Conservation (phyloP, 2,329 filamentous ascomycete genomes). For the Acrocalymma vagum region DNA sequence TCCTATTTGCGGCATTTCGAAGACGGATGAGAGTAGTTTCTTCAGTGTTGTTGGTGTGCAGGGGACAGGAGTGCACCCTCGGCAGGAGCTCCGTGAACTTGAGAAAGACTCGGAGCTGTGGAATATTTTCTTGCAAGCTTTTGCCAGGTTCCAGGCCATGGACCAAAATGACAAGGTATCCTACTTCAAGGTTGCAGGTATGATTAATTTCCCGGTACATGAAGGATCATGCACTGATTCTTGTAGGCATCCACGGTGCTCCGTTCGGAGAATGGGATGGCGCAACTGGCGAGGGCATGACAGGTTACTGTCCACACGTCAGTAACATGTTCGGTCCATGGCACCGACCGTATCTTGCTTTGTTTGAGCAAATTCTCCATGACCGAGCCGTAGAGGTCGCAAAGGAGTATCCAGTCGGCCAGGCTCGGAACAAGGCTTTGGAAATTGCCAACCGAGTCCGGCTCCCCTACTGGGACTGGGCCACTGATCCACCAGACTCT, state of each 20-base stretch:
- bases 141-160: constrained; percentile 41
- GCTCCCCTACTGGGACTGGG: constrained; percentile 48
- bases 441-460: constrained; percentile 33
- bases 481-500: constrained; percentile 27
- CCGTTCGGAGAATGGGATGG: constrained; percentile 38
- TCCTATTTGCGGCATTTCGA: constrained; percentile 27
- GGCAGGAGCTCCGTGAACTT: constrained; percentile 38
- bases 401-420: constrained; percentile 34
- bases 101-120: constrained; percentile 39
- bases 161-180: constrained; percentile 39
- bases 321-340: constrained; percentile 41
- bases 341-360: constrained; percentile 43
- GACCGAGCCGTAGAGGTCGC: constrained; percentile 37
- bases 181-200: constrained; percentile 43
- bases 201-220: neutral
- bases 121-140: constrained; percentile 42
- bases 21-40: constrained; percentile 30
- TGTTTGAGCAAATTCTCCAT: constrained; percentile 44
- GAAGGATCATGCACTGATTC: constrained; percentile 1
- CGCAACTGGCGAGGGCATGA: constrained; percentile 28
- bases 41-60: constrained; percentile 44
- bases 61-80: constrained; percentile 35
- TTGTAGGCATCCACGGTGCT: constrained; percentile 39
- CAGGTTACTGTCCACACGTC: constrained; percentile 40
- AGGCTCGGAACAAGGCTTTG: constrained; percentile 30